These are phyloP conservation scores for Ceratocystis cubensis DNA, from an alignment of 2,329 filamentous ascomycete genomes.

Conservation along the genomic window DNA sequence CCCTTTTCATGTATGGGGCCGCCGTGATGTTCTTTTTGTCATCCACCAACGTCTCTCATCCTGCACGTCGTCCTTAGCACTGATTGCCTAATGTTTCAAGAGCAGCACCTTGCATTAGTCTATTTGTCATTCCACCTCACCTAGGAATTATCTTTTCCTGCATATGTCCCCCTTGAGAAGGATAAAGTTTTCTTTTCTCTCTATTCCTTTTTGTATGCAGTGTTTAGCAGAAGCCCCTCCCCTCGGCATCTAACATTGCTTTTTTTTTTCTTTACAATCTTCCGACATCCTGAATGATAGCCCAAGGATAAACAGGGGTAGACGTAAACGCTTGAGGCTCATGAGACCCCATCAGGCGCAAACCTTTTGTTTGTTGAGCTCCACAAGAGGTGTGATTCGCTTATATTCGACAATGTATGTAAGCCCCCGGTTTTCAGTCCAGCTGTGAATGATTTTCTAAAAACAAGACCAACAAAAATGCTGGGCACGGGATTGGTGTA, in stretches of 20 bases:
- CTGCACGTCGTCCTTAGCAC: neutral
- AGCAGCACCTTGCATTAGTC: constrained; percentile 2
- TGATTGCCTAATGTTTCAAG: neutral
- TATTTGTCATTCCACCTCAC: neutral
- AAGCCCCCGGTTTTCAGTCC: too few species aligned
- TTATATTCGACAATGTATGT: too few species aligned
- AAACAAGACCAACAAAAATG: too few species aligned
- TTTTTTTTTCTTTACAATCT: constrained; percentile 2
- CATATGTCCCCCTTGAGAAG: neutral
- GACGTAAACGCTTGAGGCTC: too few species aligned
- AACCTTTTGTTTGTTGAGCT: too few species aligned
- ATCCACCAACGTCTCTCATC: neutral
- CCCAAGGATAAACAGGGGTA: too few species aligned
- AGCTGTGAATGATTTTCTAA: too few species aligned
- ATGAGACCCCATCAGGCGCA: too few species aligned
- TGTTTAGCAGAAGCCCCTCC: neutral
- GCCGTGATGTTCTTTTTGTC: neutral
- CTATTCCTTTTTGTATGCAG: neutral
- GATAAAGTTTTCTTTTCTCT: neutral
- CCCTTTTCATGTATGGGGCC: neutral
- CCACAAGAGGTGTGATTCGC: too few species aligned
- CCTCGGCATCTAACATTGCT: neutral
- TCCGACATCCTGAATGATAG: too few species aligned
- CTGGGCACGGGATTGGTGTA: too few species aligned
- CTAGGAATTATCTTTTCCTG: neutral